These are phyloP conservation scores for Dryas drummondii DNA, from an alignment of 306 rosid species.

Conservation along the genomic window DNA sequence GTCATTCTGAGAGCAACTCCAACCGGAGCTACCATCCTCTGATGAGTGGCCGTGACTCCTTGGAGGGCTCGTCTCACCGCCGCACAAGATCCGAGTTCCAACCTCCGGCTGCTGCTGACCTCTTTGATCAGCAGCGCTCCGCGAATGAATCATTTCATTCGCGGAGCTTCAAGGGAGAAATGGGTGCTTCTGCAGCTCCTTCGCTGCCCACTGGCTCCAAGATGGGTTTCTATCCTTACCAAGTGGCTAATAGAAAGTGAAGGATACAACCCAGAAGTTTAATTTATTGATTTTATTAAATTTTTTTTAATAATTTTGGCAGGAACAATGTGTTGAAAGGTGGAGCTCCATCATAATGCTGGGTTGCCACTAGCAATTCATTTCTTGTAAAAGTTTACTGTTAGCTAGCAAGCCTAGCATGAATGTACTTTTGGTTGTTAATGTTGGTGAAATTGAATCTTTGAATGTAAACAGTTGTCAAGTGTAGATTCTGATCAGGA, in stretches of 20 bases:
- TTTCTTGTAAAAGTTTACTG: conserved; percentile 4
- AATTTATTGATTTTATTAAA: neutral
- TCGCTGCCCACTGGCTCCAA: neutral
- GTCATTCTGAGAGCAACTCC: conserved; percentile 49
- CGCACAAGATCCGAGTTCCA: conserved; percentile 64
- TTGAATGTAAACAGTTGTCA: neutral
- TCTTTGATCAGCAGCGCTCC: conserved; percentile 31
- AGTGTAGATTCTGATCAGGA: neutral
- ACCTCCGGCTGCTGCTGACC: conserved; percentile 33
- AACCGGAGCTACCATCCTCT: conserved; percentile 68
- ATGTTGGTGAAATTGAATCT: neutral
- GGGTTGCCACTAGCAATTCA: conserved; percentile 4
- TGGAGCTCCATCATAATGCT: conserved; percentile 22
- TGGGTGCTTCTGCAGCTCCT: conserved; percentile 14
- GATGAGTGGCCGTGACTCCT: conserved; percentile 31
- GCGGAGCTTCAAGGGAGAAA: conserved; percentile 1
- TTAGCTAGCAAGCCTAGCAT: neutral
- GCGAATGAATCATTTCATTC: conserved; percentile 12
- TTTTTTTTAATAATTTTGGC: neutral
- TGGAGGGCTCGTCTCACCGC: conserved; percentile 68
- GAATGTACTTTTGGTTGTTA: neutral
- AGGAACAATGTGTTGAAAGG: neutral
- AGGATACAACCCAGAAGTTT: neutral
- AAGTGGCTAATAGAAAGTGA: neutral
- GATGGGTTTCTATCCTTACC: conserved; percentile 18